Conservation (phyloP, 1,284 basidiomycete species). For the Peniophora sp. region DNA sequence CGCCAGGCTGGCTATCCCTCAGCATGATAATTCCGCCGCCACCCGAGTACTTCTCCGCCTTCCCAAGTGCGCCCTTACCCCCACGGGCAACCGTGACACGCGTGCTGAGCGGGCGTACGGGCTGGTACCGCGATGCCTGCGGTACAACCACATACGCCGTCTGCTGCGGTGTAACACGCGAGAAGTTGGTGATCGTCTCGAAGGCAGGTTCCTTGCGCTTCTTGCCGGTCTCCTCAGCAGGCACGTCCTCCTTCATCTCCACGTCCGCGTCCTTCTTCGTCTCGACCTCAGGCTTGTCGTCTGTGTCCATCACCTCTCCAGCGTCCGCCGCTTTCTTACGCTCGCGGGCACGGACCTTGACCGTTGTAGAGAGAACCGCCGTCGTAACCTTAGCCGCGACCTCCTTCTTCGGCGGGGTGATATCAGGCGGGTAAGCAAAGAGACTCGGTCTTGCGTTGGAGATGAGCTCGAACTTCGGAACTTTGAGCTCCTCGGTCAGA, state of each 20-base stretch:
- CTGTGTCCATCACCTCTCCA: conserved; percentile 74
- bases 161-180: conserved; percentile 90
- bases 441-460: conserved; percentile 84
- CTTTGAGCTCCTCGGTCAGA: conserved; percentile 76
- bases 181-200: conserved; percentile 82
- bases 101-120: conserved; percentile 78
- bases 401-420: conserved; percentile 87
- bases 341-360: conserved; percentile 87
- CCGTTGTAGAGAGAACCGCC: conserved; percentile 91
- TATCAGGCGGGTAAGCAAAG: conserved; percentile 82
- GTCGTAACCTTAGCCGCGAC: conserved; percentile 84
- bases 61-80: conserved; percentile 23
- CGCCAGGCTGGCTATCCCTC: conserved; percentile 57
- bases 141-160: conserved; percentile 82
- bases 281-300: conserved; percentile 40
- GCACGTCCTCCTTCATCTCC: conserved; percentile 65
- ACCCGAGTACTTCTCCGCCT: conserved; percentile 52
- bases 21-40: conserved; percentile 84
- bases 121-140: conserved; percentile 72
- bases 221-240: conserved; percentile 32
- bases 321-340: conserved; percentile 81
- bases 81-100: conserved; percentile 28
- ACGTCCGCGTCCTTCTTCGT: conserved; percentile 58
- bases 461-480: conserved; percentile 84
- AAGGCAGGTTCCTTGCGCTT: conserved; percentile 65